Conservation (phyloP, 2,329 filamentous ascomycete species). For the Pseudogymnoascus sp. region DNA sequence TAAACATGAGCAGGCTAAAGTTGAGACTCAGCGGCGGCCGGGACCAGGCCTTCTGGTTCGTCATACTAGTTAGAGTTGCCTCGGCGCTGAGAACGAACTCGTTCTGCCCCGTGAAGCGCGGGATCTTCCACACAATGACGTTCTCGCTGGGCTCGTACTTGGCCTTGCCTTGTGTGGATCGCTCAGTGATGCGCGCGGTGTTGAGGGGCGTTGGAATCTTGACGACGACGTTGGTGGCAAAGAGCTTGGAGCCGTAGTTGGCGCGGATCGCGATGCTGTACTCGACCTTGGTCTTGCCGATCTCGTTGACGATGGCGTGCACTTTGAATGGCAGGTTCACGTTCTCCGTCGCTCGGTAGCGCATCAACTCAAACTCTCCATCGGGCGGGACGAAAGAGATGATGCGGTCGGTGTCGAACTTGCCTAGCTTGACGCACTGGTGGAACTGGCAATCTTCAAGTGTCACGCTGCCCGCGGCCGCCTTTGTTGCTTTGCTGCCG, state of each 20-base stretch:
- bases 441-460: conserved; percentile 98
- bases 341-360: conserved; percentile 95
- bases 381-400: conserved; percentile 96
- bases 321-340: conserved; percentile 98
- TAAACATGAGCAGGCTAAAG: conserved; percentile 97
- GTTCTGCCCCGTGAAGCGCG: conserved; percentile 94
- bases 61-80: conserved; percentile 90
- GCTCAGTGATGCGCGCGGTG: conserved; percentile 86
- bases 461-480: conserved; percentile 88
- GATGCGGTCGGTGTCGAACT: conserved; percentile 92
- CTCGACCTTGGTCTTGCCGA: conserved; percentile 95
- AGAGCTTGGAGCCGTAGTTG: conserved; percentile 93
- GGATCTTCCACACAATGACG: conserved; percentile 98
- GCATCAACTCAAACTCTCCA: conserved; percentile 97
- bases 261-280: conserved; percentile 97
- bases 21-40: conserved; percentile 83
- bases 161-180: conserved; percentile 90
- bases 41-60: conserved; percentile 95
- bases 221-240: conserved; percentile 92
- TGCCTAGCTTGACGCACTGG: conserved; percentile 94
- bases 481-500: conserved; percentile 84
- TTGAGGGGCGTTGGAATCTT: conserved; percentile 94
- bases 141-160: conserved; percentile 98
- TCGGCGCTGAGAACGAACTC: conserved; percentile 94
- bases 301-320: conserved; percentile 95